A percentile compares a stretch with the other conserved stretches of the same genome.
Conservation (phyloP, 2,329 filamentous ascomycete species). For the Graphilbum fragrans region DNA sequence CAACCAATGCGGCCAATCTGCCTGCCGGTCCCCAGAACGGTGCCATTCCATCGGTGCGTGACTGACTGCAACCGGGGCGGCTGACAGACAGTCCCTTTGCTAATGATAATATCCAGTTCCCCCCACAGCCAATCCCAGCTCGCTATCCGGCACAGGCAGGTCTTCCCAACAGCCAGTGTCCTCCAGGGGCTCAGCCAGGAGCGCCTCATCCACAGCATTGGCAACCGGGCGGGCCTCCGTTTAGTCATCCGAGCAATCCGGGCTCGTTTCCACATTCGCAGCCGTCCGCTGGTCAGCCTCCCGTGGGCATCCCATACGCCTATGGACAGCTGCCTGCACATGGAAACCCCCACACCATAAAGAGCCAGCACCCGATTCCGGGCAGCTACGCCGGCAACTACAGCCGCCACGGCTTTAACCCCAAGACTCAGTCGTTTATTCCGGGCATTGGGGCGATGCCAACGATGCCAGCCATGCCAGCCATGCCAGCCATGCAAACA, state of each 20-base stretch:
- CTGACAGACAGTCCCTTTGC: too few relatives aligned
- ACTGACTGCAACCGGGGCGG: background rate
- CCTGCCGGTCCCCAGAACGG: conserved; percentile 21
- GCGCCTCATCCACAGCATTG: background rate
- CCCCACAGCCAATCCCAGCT: conserved; percentile 16
- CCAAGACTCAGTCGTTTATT: conserved; percentile 90
- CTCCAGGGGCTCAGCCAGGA: conserved; percentile 12
- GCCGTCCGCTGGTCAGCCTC: conserved; percentile 10
- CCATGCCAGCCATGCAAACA: too few relatives aligned
- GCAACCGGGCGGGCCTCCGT: too few relatives aligned
- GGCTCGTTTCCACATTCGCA: too few relatives aligned
- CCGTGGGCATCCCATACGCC: conserved; percentile 47
- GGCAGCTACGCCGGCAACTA: conserved; percentile 50
- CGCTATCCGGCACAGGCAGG: conserved; percentile 3
- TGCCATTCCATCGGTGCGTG: conserved; percentile 27
- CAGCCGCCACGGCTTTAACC: conserved; percentile 80
- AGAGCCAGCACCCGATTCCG: conserved; percentile 70
- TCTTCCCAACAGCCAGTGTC: conserved; percentile 15
- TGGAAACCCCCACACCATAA: conserved; percentile 56
- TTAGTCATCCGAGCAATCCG: too few relatives aligned
- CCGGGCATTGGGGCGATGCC: conserved; percentile 24
- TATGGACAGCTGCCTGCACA: conserved; percentile 69
- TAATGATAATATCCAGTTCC: conserved; percentile 18
- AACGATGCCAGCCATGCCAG: too few relatives aligned
- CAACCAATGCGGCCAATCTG: conserved; percentile 9